Evolutionary conservation across 148 eudicot species (phyloP).

Genomic region (Rhododendron griersonianum): DNA sequence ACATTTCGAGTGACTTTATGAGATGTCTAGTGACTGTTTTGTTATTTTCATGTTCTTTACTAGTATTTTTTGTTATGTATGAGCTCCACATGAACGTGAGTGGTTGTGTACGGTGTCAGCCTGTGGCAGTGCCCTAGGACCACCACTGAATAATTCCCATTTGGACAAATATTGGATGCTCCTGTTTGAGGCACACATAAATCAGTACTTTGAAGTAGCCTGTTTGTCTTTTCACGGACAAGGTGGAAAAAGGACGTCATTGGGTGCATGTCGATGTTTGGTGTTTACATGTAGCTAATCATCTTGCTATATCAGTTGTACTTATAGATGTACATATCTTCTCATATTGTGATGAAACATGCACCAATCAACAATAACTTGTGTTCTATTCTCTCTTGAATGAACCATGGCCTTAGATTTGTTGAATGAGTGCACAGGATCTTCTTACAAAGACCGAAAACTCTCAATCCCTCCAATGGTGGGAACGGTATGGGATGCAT

Average conservation of each 20-base stretch:
- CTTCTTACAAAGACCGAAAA: constrained; percentile 31
- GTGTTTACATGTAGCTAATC: not conserved
- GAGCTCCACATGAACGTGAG: not conserved
- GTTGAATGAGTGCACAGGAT: constrained; percentile 34
- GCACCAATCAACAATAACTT: not conserved
- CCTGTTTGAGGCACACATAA: not conserved
- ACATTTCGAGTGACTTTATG: not conserved
- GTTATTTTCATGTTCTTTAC: not conserved
- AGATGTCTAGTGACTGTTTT: not conserved
- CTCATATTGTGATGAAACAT: not conserved
- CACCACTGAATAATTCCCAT: not conserved
- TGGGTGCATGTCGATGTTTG: not conserved
- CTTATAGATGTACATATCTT: not conserved
- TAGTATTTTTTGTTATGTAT: not conserved
- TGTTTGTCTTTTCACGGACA: not conserved
- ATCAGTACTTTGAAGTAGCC: not conserved
- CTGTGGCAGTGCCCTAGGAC: not conserved
- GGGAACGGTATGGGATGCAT: constrained; percentile 78
- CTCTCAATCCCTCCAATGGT: constrained; percentile 53
- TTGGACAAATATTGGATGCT: not conserved
- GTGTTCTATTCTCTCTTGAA: not conserved
- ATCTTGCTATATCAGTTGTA: not conserved
- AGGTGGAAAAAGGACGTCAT: not conserved
- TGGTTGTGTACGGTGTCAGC: not conserved
- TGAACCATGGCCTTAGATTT: not conserved